A percentile compares a stretch with the other conserved stretches of the same genome.
phyloP scores from a whole-genome alignment of 495 filamentous ascomycete genomes.

The Talaromyces borbonicus region DNA sequence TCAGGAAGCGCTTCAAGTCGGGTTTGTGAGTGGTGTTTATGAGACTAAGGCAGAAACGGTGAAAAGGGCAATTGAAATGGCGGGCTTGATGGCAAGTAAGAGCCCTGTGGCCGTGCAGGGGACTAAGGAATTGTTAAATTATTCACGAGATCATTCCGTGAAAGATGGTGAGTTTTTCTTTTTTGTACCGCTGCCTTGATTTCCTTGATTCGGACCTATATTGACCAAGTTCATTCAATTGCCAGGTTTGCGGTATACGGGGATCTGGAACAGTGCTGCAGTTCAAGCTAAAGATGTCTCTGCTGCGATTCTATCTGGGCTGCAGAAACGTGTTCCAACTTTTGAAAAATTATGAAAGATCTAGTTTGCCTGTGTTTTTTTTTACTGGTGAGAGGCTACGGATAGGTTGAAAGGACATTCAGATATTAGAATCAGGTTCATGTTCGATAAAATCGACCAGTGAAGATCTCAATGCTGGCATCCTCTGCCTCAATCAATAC shows the following conservation, averaged over 20 bases:
- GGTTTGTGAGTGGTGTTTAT: constrained; percentile 74
- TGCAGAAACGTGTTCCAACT: constrained; percentile 68
- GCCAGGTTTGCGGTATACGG: constrained; percentile 73
- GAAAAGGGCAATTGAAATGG: constrained; percentile 54
- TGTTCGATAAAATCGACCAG: no score
- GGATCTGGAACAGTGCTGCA: constrained; percentile 75
- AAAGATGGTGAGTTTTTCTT: constrained; percentile 52
- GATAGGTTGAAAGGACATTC: no score
- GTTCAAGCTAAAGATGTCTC: constrained; percentile 74
- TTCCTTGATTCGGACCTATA: background rate
- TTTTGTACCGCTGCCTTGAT: constrained; percentile 1
- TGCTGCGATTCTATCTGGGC: constrained; percentile 60
- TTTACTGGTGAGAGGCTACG: no score
- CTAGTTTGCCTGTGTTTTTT: constrained; percentile 3
- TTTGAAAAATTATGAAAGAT: constrained; percentile 72
- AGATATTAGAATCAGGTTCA: no score
- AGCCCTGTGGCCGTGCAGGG: constrained; percentile 87
- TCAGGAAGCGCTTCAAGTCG: constrained; percentile 70
- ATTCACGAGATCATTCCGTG: constrained; percentile 65
- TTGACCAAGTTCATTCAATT: no score
- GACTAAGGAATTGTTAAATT: constrained; percentile 90
- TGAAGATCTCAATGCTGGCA: no score
- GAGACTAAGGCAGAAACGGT: constrained; percentile 54
- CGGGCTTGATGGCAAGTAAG: constrained; percentile 61
- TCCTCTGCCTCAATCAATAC: no score